These are phyloP conservation scores for Starmerella apicola DNA, from an alignment of 805 yeast species.

Conservation along the genomic window DNA sequence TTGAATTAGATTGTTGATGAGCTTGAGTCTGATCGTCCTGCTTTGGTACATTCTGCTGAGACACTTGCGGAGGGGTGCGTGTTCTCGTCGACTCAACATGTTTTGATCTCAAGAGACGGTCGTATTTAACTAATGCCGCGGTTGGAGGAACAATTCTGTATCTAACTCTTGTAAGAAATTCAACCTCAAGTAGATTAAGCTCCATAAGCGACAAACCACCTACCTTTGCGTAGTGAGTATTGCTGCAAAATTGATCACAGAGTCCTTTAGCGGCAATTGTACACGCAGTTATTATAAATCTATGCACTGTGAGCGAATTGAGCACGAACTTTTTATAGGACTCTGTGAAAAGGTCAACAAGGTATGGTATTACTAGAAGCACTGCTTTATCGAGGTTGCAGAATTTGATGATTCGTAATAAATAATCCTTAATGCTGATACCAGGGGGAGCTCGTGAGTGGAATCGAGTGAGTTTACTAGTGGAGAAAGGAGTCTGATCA, in stretches of 20 bases:
- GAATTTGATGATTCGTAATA: slow-evolving; percentile 65
- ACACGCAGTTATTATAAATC: slow-evolving; percentile 81
- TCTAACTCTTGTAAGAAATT: slow-evolving; percentile 66
- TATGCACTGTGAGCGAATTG: slow-evolving; percentile 84
- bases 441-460: slow-evolving; percentile 89
- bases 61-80: not conserved
- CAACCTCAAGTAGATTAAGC: slow-evolving; percentile 77
- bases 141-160: slow-evolving; percentile 57
- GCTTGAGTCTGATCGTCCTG: not conserved
- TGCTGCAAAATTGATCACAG: slow-evolving; percentile 85
- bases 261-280: slow-evolving; percentile 65
- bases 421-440: slow-evolving; percentile 66
- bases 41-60: not conserved
- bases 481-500: slow-evolving; percentile 38
- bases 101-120: not conserved
- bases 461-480: slow-evolving; percentile 57
- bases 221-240: slow-evolving; percentile 85
- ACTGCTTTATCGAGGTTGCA: slow-evolving; percentile 79
- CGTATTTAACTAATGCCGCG: slow-evolving; percentile 25
- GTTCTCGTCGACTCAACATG: not conserved
- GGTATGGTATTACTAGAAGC: slow-evolving; percentile 69
- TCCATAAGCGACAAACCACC: slow-evolving; percentile 60
- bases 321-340: slow-evolving; percentile 70
- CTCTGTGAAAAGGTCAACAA: slow-evolving; percentile 71
- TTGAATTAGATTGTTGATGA: not conserved